Percentiles rank a stretch among this genome's conserved stretches.
Evolutionary conservation across 768 basidiomycete species (phyloP).

Genomic region (Amanita pseudoporphyria): DNA sequence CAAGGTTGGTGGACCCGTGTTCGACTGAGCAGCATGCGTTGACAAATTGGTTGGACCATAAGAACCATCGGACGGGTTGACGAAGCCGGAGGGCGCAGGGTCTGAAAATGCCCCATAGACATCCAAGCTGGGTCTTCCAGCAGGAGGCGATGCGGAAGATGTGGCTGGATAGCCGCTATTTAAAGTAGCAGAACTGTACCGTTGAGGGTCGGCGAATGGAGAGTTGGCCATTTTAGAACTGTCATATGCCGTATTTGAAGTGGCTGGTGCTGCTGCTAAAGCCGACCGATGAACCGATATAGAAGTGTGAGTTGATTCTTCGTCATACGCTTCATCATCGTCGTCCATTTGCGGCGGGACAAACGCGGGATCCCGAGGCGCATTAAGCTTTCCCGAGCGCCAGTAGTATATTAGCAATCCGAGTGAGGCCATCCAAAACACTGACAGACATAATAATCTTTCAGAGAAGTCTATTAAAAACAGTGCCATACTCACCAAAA

Average conservation of each 20-base stretch:
- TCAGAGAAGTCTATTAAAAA: conserved; percentile 1
- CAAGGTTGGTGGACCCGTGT: conserved; percentile 25
- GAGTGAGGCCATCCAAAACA: conserved; percentile 67
- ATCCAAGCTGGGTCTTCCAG: conserved; percentile 63
- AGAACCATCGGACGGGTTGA: conserved; percentile 24
- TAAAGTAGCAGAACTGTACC: conserved; percentile 30
- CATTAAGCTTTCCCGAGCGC: conserved; percentile 58
- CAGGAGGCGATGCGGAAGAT: conserved; percentile 18
- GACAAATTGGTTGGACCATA: conserved; percentile 15
- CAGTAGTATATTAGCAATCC: conserved; percentile 62
- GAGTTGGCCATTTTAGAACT: conserved; percentile 21
- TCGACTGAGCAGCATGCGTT: conserved; percentile 19
- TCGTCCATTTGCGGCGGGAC: conserved; percentile 41
- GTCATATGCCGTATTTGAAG: conserved; percentile 18
- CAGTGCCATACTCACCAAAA: conserved; percentile 42
- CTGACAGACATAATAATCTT: conserved; percentile 26
- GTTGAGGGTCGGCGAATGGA: conserved; percentile 49
- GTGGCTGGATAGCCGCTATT: conserved; percentile 13
- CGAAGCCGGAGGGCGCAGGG: conserved; percentile 70
- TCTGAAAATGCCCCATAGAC: conserved; percentile 89
- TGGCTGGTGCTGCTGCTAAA: conserved; percentile 18
- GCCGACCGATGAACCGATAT: conserved; percentile 21
- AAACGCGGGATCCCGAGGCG: conserved; percentile 70
- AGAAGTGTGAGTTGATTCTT: conserved; percentile 45
- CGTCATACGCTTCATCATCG: conserved; percentile 40